phyloP scores from a whole-genome alignment of 2,329 filamentous ascomycete species.

The Teratosphaeria destructans region DNA sequence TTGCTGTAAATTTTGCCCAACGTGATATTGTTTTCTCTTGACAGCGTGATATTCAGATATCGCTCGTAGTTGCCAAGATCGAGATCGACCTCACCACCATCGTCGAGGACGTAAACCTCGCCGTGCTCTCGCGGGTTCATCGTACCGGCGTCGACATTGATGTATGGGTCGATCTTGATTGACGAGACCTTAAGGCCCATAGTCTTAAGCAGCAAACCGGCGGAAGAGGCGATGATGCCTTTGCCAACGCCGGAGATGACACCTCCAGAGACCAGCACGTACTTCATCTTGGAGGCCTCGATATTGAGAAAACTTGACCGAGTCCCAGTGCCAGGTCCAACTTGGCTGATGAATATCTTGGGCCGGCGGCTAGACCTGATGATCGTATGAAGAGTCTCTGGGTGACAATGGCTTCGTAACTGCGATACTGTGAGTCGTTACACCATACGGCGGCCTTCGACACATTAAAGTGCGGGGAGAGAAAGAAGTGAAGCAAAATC shows the following conservation, averaged over 20 bases:
- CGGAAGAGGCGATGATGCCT: slow-evolving; percentile 49
- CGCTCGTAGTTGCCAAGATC: slow-evolving; percentile 69
- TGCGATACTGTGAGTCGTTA: neutral
- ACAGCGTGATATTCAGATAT: slow-evolving; percentile 74
- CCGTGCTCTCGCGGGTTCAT: slow-evolving; percentile 69
- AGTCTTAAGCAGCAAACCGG: slow-evolving; percentile 69
- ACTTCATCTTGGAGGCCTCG: slow-evolving; percentile 56
- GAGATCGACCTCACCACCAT: slow-evolving; percentile 68
- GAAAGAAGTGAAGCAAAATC: neutral
- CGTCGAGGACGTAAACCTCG: slow-evolving; percentile 79
- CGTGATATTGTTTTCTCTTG: slow-evolving; percentile 87
- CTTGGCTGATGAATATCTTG: neutral
- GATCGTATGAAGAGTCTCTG: neutral
- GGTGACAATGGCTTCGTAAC: neutral
- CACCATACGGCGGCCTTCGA: slow-evolving; percentile 28
- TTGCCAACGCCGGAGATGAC: slow-evolving; percentile 45
- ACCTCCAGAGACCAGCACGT: slow-evolving; percentile 70
- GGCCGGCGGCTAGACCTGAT: neutral
- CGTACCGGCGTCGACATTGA: slow-evolving; percentile 66
- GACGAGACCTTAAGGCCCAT: slow-evolving; percentile 62
- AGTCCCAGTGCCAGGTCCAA: neutral
- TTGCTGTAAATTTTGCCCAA: slow-evolving; percentile 92
- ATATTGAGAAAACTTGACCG: neutral
- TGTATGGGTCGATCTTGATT: slow-evolving; percentile 64
- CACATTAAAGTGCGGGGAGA: slow-evolving; percentile 1